These are phyloP conservation scores for Cerrena zonata DNA, from an alignment of 1,284 basidiomycete genomes.

Conservation along the genomic window DNA sequence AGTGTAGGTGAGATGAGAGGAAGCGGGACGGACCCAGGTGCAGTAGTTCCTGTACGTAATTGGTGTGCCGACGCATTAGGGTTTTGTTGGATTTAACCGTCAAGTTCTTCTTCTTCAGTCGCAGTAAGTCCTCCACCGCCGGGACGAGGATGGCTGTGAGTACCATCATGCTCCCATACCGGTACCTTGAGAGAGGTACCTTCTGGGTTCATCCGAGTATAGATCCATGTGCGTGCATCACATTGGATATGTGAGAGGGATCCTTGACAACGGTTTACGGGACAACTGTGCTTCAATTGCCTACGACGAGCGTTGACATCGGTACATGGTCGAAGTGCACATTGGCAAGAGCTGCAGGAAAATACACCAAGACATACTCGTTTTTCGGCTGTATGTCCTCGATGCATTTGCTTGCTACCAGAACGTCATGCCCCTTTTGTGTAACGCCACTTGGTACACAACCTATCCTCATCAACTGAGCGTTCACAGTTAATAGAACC, in stretches of 20 bases:
- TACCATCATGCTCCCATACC: conserved; percentile 2
- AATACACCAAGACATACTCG: not conserved
- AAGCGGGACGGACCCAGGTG: conserved; percentile 1
- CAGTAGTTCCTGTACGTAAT: conserved; percentile 2
- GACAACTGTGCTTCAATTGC: not conserved
- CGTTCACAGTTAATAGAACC: no score
- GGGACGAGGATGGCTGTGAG: conserved; percentile 1
- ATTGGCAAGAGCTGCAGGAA: not conserved
- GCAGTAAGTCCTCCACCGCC: not conserved
- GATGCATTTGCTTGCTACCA: not conserved
- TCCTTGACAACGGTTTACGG: not conserved
- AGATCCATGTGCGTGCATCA: not conserved
- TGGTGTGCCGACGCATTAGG: conserved; percentile 2
- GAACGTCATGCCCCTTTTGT: conserved; percentile 2
- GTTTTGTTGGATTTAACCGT: not conserved
- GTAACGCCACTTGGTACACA: not conserved
- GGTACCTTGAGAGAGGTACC: not conserved
- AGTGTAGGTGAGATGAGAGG: not conserved
- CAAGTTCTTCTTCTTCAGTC: not conserved
- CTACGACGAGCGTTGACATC: not conserved
- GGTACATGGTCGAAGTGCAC: not conserved
- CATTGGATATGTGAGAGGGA: not conserved
- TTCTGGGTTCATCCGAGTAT: not conserved
- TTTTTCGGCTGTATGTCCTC: not conserved
- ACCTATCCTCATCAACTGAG: no score